Evolutionary conservation across 164 flowering plant genomes (phyloP).

Genomic region (Magnolia kwangsiensis): DNA sequence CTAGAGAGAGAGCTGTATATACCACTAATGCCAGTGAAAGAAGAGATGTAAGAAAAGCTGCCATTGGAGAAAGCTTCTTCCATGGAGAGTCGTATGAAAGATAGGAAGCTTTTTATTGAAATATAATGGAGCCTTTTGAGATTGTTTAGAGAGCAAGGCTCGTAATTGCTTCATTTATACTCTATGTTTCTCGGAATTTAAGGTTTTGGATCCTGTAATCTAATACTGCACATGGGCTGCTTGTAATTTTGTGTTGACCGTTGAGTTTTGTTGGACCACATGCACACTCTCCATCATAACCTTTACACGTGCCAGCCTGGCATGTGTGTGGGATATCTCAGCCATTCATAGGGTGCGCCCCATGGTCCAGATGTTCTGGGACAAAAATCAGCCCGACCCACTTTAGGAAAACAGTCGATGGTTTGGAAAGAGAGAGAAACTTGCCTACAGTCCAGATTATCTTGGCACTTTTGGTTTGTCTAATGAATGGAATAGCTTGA

Average conservation of each 20-base stretch:
- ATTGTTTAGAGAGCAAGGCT: not conserved
- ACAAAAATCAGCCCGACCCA: not conserved
- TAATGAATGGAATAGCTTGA: too few relatives aligned
- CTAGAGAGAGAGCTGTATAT: conserved; percentile 4
- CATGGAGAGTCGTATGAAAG: not conserved
- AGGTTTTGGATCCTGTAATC: conserved; percentile 2
- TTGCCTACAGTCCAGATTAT: too few relatives aligned
- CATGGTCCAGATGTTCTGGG: not conserved
- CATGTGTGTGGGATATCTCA: not conserved
- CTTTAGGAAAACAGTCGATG: too few relatives aligned
- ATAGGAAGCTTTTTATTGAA: not conserved
- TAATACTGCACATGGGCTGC: conserved; percentile 10
- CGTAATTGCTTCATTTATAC: not conserved
- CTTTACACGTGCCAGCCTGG: not conserved
- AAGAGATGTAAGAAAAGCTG: conserved; percentile 7
- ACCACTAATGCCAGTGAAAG: conserved; percentile 1
- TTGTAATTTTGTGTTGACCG: not conserved
- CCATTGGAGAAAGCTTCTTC: conserved; percentile 18
- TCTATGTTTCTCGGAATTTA: conserved; percentile 8
- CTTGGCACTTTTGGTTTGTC: too few relatives aligned
- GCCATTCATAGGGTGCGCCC: not conserved
- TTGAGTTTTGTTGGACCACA: not conserved
- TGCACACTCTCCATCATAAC: not conserved
- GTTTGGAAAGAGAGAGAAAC: too few relatives aligned
- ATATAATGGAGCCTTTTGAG: not conserved